Percentiles rank a stretch among this genome's conserved stretches.
Conservation (phyloP, 805 yeast species). For the Sugiyamaella chiloensis region DNA sequence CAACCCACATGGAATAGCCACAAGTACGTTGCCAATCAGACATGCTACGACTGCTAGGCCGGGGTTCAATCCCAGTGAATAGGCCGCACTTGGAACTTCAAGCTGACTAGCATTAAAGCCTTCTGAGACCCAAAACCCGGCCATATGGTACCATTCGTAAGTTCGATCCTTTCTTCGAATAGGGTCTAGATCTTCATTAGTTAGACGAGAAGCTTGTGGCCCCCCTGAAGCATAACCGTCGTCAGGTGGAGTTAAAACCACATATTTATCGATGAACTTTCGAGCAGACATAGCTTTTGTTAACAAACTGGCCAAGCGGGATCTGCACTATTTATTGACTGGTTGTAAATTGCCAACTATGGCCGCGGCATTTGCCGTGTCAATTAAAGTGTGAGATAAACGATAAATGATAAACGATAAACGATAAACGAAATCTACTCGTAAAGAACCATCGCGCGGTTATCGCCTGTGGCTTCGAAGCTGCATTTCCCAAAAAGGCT, state of each 20-base stretch:
- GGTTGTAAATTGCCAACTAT: background rate
- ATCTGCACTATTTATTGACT: background rate
- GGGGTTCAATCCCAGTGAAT: slow-evolving; percentile 16
- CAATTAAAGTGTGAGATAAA: no score
- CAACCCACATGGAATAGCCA: slow-evolving; percentile 9
- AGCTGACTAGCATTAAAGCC: slow-evolving; percentile 16
- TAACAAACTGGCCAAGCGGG: background rate
- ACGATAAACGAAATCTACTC: background rate
- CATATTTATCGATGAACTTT: background rate
- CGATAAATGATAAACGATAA: no score
- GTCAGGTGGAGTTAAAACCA: slow-evolving; percentile 2
- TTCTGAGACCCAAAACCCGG: slow-evolving; percentile 18
- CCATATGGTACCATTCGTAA: slow-evolving; percentile 20
- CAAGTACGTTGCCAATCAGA: slow-evolving; percentile 10
- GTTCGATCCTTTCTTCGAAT: slow-evolving; percentile 14
- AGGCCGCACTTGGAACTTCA: slow-evolving; percentile 19
- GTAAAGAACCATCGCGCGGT: background rate
- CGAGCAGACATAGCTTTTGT: background rate
- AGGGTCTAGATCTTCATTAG: slow-evolving; percentile 19
- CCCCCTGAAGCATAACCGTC: slow-evolving; percentile 3
- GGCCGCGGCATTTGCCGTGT: background rate
- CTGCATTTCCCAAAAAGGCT: slow-evolving; percentile 1
- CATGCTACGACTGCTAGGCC: slow-evolving; percentile 13
- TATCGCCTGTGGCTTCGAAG: background rate
- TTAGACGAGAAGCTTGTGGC: slow-evolving; percentile 1